Base-by-base conservation (phyloP, 768 basidiomycete species). In the Lactarius sp. region DNA sequence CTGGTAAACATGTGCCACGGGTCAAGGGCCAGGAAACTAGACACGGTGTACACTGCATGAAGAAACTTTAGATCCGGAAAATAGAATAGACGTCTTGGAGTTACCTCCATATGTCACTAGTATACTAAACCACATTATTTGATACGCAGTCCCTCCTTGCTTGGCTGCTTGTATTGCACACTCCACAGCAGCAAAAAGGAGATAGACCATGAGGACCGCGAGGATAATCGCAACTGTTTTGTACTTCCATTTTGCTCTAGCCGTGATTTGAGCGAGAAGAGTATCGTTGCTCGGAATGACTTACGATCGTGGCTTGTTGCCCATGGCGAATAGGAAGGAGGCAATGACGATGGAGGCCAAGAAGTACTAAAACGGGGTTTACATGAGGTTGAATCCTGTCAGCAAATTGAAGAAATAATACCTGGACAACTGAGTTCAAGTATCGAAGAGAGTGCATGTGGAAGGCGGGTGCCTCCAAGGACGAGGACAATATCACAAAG, bases 1-100 rank as follows among this genome's bases (percentile, higher is more conserved):
- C 91, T 94, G 9, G 95, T 98, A 66, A 97, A 53, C 78, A 98
- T 85, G 75, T 98, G 96, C 92, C 93, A 95, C 4, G 97, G 95
- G 74, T 99, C 97, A 61, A 95, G 83, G 0, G 93, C 92, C 46
- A 98, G 76, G 44, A 97, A 67, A 65, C 88, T 88, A 50, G 90
- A 83, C 41, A 88, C 77, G 6, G 88, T 77, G 74, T 91, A 97
- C 44, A 90, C 87, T 87, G 59, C n/a, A 27, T 36, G 13, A 33
- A 12, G 12, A 39, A 53, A 37, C 0, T 20, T 58, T 13, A 44
- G 33, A 18, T 34, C 33, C 27, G 7, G 36, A 2, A 41, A 52
- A 5, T 42, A 5, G 42, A 4, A 16, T 31, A 37, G 6, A 34
- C 22, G 6, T 31, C 6, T 52, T 8, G 36, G 1, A 73, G 81